Evolutionary conservation across 2,329 filamentous ascomycete genomes (phyloP), one percentile per base, ranked within the genome.

Genomic region (Conoideocrella luteorostrata): DNA sequence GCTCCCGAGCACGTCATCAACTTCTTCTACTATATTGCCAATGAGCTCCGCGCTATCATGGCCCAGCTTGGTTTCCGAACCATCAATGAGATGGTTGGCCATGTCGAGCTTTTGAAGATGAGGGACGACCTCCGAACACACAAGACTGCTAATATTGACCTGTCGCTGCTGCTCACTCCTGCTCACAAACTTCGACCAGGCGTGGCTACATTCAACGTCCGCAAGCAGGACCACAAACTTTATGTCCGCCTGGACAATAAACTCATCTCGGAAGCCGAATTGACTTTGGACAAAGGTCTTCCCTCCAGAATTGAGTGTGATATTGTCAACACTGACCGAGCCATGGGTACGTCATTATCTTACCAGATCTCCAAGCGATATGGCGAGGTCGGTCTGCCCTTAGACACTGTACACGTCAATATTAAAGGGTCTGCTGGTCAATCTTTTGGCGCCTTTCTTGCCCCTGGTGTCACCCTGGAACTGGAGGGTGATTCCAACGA

Each of bases 11-110:
- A 96, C 56, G 90, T 95, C 46, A 96, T 97, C 67, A 97, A 96
- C 76, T 96, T 96, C 75, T 95, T 95, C 71, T 97, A 96, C 72
- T 97, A 96, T 59, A 77, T 97, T 41, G 86, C 91, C 54, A 97
- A 97, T 60, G 91, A 97, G 71, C 80, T 97, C 46, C 84, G 91
- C 61, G 88, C 90, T 28, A 95, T 97, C 67, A 96, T 97, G 91
- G 90, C 91, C 40, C 88, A 86, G 68, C 81, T 96, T 56, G 91
- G 91, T 53, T 88, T 95, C 79, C 84, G 91, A 52, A 95, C 87
- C 48, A 85, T 97, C 63, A 97, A 96, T 62, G 91, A 97, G 66
- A 96, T 96, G 91, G 88, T 97, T 57, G 91, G 91, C 17, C 88
- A 85, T 53, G 91, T 88, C 20, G 91, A 97, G 65, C 77, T 85